Percentiles rank a stretch among this genome's conserved stretches.
Evolutionary conservation across 2,329 filamentous ascomycete species (phyloP).

Genomic region (Allantophomopsis cytisporea): DNA sequence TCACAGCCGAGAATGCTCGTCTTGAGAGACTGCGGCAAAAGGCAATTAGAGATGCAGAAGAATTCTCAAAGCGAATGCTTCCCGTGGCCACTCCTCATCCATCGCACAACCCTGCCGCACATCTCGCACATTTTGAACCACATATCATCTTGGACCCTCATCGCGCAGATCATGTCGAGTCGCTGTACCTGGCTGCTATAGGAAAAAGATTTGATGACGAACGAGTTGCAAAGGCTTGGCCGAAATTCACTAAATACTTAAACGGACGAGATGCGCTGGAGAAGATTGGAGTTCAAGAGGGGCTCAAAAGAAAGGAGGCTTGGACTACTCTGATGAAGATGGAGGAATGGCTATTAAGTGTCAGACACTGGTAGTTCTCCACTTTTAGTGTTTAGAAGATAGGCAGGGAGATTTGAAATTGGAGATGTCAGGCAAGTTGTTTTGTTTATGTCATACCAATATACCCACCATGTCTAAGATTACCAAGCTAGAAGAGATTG

Average conservation of each 20-base stretch:
- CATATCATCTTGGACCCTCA: constrained; percentile 68
- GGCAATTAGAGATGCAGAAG: constrained; percentile 36
- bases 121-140: constrained; percentile 43
- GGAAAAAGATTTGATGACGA: constrained; percentile 29
- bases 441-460: too few species aligned
- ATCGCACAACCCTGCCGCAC: constrained; percentile 38
- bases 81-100: constrained; percentile 39
- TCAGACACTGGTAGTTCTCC: constrained; percentile 49
- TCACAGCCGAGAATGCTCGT: constrained; percentile 46
- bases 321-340: constrained; percentile 53
- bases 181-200: constrained; percentile 54
- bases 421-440: too few species aligned
- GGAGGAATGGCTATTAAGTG: constrained; percentile 53
- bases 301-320: constrained; percentile 72
- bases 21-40: constrained; percentile 43
- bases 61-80: constrained; percentile 14
- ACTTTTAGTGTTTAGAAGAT: too few species aligned
- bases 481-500: too few species aligned
- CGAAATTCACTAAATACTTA: constrained; percentile 68
- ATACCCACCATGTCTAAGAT: too few species aligned
- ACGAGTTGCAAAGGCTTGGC: constrained; percentile 55
- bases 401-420: too few species aligned
- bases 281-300: constrained; percentile 72
- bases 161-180: constrained; percentile 65
- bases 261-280: constrained; percentile 79